These are phyloP conservation scores for Malassezia vespertilionis DNA, from an alignment of 1,284 basidiomycete genomes.

Conservation along the genomic window DNA sequence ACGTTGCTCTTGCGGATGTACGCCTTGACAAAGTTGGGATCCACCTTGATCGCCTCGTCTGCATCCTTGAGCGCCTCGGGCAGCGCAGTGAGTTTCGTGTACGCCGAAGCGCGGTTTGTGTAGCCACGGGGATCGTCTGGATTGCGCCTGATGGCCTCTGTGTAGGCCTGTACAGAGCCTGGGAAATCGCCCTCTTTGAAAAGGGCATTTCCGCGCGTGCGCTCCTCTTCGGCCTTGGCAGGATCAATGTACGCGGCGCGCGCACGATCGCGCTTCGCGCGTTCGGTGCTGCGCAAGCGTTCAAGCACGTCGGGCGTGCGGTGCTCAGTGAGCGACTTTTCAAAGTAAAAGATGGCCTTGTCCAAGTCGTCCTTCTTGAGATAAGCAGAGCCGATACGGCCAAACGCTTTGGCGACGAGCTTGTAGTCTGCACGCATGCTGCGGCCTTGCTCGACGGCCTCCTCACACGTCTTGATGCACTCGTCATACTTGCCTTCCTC, in stretches of 20 bases:
- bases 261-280: slow-evolving; percentile 64
- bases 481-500: slow-evolving; percentile 85
- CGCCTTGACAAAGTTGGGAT: slow-evolving; percentile 66
- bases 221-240: slow-evolving; percentile 66
- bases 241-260: slow-evolving; percentile 80
- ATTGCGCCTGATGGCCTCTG: slow-evolving; percentile 91
- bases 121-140: slow-evolving; percentile 82
- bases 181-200: slow-evolving; percentile 65
- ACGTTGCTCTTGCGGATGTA: slow-evolving; percentile 88
- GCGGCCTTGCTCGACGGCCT: slow-evolving; percentile 87
- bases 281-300: slow-evolving; percentile 68
- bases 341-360: slow-evolving; percentile 54
- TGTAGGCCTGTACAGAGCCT: slow-evolving; percentile 81
- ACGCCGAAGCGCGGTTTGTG: slow-evolving; percentile 93
- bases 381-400: slow-evolving; percentile 78
- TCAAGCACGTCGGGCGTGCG: slow-evolving; percentile 83
- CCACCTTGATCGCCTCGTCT: slow-evolving; percentile 82
- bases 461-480: slow-evolving; percentile 80
- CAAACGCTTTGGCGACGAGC: slow-evolving; percentile 62
- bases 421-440: slow-evolving; percentile 54
- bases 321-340: slow-evolving; percentile 76
- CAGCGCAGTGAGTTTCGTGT: slow-evolving; percentile 84
- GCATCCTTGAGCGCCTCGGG: slow-evolving; percentile 94
- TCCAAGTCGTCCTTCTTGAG: slow-evolving; percentile 66
- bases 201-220: slow-evolving; percentile 79